These are phyloP conservation scores for Vickermania spadyakhi DNA, from an alignment of 208 protist genomes.

Conservation along the genomic window DNA sequence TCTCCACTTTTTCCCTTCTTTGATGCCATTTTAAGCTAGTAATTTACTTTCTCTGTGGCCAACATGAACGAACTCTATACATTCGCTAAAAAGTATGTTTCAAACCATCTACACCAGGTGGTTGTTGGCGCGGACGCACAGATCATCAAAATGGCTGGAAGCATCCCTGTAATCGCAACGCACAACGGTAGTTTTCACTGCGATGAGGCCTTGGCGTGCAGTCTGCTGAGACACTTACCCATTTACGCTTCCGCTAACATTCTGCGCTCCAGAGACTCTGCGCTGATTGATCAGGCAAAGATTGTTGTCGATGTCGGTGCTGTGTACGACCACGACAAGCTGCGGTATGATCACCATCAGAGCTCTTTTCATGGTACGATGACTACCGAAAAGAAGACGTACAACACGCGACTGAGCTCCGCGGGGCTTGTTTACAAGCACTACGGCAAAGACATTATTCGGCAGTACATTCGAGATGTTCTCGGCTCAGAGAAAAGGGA, in stretches of 20 bases:
- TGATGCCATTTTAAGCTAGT: too few species aligned
- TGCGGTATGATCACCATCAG: conserved; percentile 96
- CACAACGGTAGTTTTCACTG: conserved; percentile 93
- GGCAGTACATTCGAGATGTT: conserved; percentile 30
- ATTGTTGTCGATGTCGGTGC: conserved; percentile 95
- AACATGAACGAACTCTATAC: conserved; percentile 22
- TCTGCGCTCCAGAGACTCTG: conserved; percentile 81
- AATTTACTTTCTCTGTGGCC: too few species aligned
- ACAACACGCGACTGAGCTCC: conserved; percentile 84
- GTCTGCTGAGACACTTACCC: conserved; percentile 67
- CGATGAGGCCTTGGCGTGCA: conserved; percentile 93
- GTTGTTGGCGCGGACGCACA: conserved; percentile 23
- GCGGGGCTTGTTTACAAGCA: conserved; percentile 94
- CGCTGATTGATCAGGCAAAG: conserved; percentile 49
- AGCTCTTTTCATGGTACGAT: conserved; percentile 88
- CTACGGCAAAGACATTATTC: conserved; percentile 91
- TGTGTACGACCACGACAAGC: conserved; percentile 76
- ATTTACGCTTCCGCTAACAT: conserved; percentile 48
- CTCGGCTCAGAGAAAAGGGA: conserved; percentile 24
- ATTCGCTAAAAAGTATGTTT: conserved; percentile 56
- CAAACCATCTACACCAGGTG: conserved; percentile 38
- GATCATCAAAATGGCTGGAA: conserved; percentile 15
- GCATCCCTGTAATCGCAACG: conserved; percentile 73
- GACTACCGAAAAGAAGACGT: conserved; percentile 35
- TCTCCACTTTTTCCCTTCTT: too few species aligned